Evolutionary conservation across 768 basidiomycete genomes (phyloP).

Genomic region (Mycena chlorophos): DNA sequence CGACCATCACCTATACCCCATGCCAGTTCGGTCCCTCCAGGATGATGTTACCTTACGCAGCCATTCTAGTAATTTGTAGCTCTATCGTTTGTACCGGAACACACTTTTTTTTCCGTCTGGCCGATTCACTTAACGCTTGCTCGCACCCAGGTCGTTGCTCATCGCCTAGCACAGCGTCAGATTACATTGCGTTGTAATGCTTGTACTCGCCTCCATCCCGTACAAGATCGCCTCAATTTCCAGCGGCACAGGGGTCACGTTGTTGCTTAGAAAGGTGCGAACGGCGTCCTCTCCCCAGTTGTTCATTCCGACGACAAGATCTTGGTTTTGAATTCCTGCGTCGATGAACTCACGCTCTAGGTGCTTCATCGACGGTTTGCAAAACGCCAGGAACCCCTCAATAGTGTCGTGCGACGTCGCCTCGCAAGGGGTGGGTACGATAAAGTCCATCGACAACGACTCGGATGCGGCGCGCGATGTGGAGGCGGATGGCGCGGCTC

Average conservation of each 20-base stretch:
- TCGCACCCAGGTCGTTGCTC: background rate
- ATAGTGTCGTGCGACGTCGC: no score
- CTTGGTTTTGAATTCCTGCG: background rate
- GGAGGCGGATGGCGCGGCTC: no score
- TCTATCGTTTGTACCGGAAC: background rate
- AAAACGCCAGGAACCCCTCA: no score
- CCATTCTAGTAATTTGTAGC: background rate
- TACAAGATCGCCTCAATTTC: background rate
- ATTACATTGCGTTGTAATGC: background rate
- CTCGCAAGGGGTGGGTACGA: no score
- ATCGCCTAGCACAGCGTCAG: background rate
- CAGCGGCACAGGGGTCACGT: background rate
- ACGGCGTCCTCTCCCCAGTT: background rate
- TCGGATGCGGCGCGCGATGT: no score
- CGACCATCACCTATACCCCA: background rate
- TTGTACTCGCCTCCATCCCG: background rate
- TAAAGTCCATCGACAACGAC: no score
- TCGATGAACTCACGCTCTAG: background rate
- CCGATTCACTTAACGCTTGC: background rate
- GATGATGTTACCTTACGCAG: background rate
- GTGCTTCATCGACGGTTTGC: background rate
- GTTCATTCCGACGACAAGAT: background rate
- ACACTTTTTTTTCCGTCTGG: background rate
- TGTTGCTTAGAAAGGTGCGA: background rate
- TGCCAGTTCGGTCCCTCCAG: background rate